phyloP scores from a whole-genome alignment of 2,329 filamentous ascomycete genomes.

The Mycocentrospora acerina region DNA sequence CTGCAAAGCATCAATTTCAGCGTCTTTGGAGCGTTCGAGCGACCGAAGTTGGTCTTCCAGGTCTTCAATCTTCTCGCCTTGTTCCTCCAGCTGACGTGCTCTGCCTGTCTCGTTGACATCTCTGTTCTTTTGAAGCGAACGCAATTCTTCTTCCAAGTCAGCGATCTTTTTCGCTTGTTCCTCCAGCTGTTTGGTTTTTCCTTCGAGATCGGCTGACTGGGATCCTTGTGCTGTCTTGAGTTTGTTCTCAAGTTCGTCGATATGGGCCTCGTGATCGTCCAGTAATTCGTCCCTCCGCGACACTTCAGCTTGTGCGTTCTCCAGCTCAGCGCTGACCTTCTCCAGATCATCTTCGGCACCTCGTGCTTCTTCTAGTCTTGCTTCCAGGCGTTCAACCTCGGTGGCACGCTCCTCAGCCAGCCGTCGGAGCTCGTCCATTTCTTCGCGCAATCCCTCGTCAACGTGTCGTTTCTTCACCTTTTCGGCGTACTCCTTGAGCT shows the following conservation, averaged over 20 bases:
- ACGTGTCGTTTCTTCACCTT: constrained; percentile 74
- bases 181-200: constrained; percentile 31
- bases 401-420: constrained; percentile 47
- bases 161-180: constrained; percentile 34
- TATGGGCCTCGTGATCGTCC: constrained; percentile 42
- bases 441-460: constrained; percentile 68
- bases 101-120: constrained; percentile 27
- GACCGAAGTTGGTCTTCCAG: constrained; percentile 33
- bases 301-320: constrained; percentile 38
- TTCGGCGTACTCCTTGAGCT: constrained; percentile 80
- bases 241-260: constrained; percentile 37
- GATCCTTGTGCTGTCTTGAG: constrained; percentile 33
- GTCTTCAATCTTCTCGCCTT: constrained; percentile 36
- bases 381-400: constrained; percentile 39
- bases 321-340: constrained; percentile 38
- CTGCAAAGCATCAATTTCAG: constrained; percentile 46
- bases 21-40: constrained; percentile 39
- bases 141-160: constrained; percentile 30
- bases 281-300: constrained; percentile 35
- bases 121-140: constrained; percentile 24
- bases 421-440: constrained; percentile 53
- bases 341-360: constrained; percentile 38
- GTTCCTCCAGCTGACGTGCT: constrained; percentile 32
- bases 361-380: constrained; percentile 34
- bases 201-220: constrained; percentile 28